phyloP scores from a whole-genome alignment of 495 filamentous ascomycete species.

The Penicillium malachiteum region DNA sequence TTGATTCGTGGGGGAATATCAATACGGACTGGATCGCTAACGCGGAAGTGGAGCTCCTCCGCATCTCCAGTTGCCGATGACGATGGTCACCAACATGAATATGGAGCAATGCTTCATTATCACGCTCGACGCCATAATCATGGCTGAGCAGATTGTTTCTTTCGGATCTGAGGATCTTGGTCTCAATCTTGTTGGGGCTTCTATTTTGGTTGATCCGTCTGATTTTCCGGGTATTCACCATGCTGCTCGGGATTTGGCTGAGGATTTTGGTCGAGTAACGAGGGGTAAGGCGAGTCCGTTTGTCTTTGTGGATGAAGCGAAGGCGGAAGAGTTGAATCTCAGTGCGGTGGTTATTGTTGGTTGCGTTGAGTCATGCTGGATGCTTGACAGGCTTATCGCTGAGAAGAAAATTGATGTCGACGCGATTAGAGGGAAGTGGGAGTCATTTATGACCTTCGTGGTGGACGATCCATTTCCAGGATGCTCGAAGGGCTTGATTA shows the following conservation, averaged over 20 bases:
- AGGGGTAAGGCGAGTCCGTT: constrained; percentile 48
- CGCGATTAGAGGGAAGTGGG: constrained; percentile 62
- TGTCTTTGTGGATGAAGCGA: constrained; percentile 36
- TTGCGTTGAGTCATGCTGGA: constrained; percentile 60
- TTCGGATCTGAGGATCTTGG: constrained; percentile 6
- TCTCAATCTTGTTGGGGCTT: constrained; percentile 12
- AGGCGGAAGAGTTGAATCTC: not conserved
- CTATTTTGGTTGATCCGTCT: constrained; percentile 23
- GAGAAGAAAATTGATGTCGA: constrained; percentile 56
- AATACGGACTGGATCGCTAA: not conserved
- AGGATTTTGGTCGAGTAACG: constrained; percentile 71
- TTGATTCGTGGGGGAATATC: not conserved
- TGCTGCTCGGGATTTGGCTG: constrained; percentile 62
- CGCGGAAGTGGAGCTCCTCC: not conserved
- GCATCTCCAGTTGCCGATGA: not conserved
- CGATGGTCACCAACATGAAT: not conserved
- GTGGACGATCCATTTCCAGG: constrained; percentile 59
- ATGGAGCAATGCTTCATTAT: not conserved
- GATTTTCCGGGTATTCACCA: constrained; percentile 70
- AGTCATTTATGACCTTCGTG: constrained; percentile 61
- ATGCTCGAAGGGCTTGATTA: constrained; percentile 60
- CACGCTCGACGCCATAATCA: not conserved
- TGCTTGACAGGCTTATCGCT: constrained; percentile 57
- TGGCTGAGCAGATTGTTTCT: constrained; percentile 13
- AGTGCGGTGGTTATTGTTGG: constrained; percentile 64